Evolutionary conservation across 495 filamentous ascomycete species (phyloP), one percentile per base, ranked within the genome.

Genomic region (Podospora didyma): DNA sequence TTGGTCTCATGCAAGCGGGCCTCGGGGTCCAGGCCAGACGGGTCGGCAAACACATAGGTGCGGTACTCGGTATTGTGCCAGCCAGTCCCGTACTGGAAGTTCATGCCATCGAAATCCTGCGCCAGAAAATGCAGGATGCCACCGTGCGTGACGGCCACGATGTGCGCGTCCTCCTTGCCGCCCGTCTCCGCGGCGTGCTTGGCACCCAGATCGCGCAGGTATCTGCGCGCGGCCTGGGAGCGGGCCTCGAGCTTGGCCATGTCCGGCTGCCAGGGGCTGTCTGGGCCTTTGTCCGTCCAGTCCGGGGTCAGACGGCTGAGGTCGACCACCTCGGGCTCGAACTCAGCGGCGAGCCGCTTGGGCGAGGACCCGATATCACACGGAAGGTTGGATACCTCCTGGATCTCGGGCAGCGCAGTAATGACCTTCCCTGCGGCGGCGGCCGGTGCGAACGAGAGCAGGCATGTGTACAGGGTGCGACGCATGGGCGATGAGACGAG

Each of bases 11-110:
- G 57, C 26, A 88, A 62, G 28, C 87, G 69, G 7, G 83, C 82
- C 16, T 84, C 81, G 49, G 83, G 80, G 50, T 86, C 82, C 47
- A 74, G 73, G 39, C 79, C 75, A 22, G 77, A 68, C 20, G 72
- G 72, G 22, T 84, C 78, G 4, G 70, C 73, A 73, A 95, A 96
- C 28, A 71, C 71, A 69, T 87, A 97, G 7, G 82, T 84, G 49
- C 92, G 84, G 65, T 79, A 89, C 71, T 96, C 92, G 11, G 86
- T 87, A 70, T 97, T 96, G 10, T 61, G 60, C 92, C 92, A 96
- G 17, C 89, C 89, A 0, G 91, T 95, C 26, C 89, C 86, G 53
- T 72, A 68, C 53, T 79, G 78, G 26, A 74, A 64, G 44, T 77
- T 77, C 60, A 79, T 74, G 12, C 84, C 88, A 46, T 82, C 77